Base-by-base conservation (phyloP, 495 filamentous ascomycete genomes). In the Penicillium mononematosum region DNA sequence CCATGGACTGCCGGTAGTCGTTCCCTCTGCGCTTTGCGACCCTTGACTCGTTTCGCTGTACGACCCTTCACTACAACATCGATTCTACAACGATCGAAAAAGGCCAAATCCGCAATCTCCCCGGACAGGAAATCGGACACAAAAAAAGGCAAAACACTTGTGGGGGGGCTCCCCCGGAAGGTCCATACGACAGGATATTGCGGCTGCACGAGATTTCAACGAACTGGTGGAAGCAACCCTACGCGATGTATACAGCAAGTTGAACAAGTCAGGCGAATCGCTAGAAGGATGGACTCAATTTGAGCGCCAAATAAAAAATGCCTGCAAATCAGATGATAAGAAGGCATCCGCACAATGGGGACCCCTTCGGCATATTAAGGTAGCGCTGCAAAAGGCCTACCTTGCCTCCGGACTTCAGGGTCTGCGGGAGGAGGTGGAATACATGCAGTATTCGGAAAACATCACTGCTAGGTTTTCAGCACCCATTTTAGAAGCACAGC, bases 351-450 rank as follows among this genome's bases (percentile, higher is more conserved):
- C 25, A 5, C 63, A 66, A 56, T 44, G 17, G 32, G 60, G 67
- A n/a, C 43, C 63, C 4, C 55, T 75, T 44, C 60, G 39, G 10
- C 53, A 69, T 2, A 34, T 69, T 16, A 77, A 73, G 47, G 8
- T 24, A 8, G 57, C 69, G 9, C 69, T 91, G 45, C 81, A 81
- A 59, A 76, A 79, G 45, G 79, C 82, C 9, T 90, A 83, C 59
- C 65, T 85, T 31, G 67, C 71, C 29, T 58, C 53, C 2, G 82
- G 85, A 19, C 16, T 71, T 1, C 16, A 31, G 0, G 86, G 78
- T 4, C 67, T 91, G 36, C 66, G 61, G 16, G 62, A 65, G 12
- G 83, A 88, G 70, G 61, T 95, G 49, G 77, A 79, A 57, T 86
- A 86, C 66, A 59, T 74, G 19, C 73, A 83, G 58, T 83, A 87